These are phyloP conservation scores for Megacollybia platyphylla DNA, from an alignment of 1,284 basidiomycete genomes.

Conservation along the genomic window DNA sequence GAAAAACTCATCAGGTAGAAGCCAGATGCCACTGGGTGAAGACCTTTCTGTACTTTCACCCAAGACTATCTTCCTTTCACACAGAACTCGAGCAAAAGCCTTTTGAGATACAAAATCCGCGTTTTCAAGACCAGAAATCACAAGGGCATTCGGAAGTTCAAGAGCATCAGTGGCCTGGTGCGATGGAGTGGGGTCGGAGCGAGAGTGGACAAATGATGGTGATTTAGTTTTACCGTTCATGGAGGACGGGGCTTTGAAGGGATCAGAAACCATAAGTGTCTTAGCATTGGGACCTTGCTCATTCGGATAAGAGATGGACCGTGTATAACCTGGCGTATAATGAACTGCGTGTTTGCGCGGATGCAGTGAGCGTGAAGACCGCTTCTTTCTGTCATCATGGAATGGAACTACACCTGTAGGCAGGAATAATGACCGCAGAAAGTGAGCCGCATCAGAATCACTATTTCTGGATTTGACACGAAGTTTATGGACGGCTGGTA, in stretches of 20 bases:
- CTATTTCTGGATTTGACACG: too few relatives aligned
- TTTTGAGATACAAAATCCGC: constrained; percentile 43
- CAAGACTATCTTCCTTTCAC: constrained; percentile 37
- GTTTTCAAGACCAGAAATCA: constrained; percentile 59
- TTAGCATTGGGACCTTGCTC: constrained; percentile 8
- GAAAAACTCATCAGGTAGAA: constrained; percentile 59
- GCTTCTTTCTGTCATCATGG: too few relatives aligned
- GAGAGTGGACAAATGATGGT: constrained; percentile 16
- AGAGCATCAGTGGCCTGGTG: constrained; percentile 10
- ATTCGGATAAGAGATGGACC: constrained; percentile 18
- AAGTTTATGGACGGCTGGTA: too few relatives aligned
- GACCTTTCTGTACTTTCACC: constrained; percentile 11
- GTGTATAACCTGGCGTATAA: constrained; percentile 13
- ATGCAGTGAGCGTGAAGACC: too few relatives aligned
- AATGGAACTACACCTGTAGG: constrained; percentile 7
- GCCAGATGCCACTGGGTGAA: constrained; percentile 24
- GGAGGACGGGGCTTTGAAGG: neutral
- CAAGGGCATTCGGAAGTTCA: constrained; percentile 45
- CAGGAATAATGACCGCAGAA: constrained; percentile 44
- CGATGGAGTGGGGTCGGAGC: constrained; percentile 15
- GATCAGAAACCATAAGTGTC: too few relatives aligned
- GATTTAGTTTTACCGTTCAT: constrained; percentile 7
- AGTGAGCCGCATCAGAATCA: constrained; percentile 11
- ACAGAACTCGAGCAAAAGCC: constrained; percentile 39
- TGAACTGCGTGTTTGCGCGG: constrained; percentile 1